Conservation (phyloP, 2,329 filamentous ascomycete genomes). For the Aspergillus brunneoviolaceus region DNA sequence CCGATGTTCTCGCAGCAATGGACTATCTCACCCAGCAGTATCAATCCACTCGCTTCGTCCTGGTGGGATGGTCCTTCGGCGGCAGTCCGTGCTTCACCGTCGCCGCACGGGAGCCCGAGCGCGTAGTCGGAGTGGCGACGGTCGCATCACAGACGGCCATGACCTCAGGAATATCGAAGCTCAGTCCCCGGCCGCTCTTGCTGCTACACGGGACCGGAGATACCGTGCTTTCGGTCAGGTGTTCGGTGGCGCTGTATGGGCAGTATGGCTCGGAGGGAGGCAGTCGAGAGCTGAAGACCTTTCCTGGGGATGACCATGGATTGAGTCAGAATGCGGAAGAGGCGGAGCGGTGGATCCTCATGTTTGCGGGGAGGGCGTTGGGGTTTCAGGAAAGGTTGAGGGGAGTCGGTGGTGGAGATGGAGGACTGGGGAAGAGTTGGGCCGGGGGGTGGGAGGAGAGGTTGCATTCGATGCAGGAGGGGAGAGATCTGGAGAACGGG, state of each 20-base stretch:
- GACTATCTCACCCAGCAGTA: slow-evolving; percentile 34
- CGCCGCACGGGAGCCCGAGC: slow-evolving; percentile 29
- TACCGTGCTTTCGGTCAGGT: slow-evolving; percentile 32
- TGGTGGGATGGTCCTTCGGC: slow-evolving; percentile 48
- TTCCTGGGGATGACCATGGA: slow-evolving; percentile 45
- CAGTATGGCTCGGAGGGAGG: slow-evolving; percentile 35
- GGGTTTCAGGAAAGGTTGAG: slow-evolving; percentile 21
- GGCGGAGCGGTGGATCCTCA: slow-evolving; percentile 42
- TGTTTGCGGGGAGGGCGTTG: slow-evolving; percentile 39
- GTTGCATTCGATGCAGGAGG: slow-evolving; percentile 33
- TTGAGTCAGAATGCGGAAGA: slow-evolving; percentile 37
- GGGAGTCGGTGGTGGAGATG: slow-evolving; percentile 14
- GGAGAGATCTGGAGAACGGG: slow-evolving; percentile 37
- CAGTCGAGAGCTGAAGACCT: slow-evolving; percentile 37
- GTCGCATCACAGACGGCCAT: slow-evolving; percentile 43
- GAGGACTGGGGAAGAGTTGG: slow-evolving; percentile 21
- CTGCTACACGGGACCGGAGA: slow-evolving; percentile 44
- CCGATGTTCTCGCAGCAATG: slow-evolving; percentile 40
- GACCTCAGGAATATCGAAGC: slow-evolving; percentile 32
- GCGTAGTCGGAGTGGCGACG: slow-evolving; percentile 40
- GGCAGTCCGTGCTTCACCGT: slow-evolving; percentile 44
- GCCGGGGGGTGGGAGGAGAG: slow-evolving; percentile 20
- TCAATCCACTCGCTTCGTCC: slow-evolving; percentile 36
- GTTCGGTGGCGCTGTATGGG: slow-evolving; percentile 38
- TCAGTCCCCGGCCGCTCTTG: slow-evolving; percentile 38